phyloP scores from a whole-genome alignment of 2,329 filamentous ascomycete species.

The Alternaria gaisen region DNA sequence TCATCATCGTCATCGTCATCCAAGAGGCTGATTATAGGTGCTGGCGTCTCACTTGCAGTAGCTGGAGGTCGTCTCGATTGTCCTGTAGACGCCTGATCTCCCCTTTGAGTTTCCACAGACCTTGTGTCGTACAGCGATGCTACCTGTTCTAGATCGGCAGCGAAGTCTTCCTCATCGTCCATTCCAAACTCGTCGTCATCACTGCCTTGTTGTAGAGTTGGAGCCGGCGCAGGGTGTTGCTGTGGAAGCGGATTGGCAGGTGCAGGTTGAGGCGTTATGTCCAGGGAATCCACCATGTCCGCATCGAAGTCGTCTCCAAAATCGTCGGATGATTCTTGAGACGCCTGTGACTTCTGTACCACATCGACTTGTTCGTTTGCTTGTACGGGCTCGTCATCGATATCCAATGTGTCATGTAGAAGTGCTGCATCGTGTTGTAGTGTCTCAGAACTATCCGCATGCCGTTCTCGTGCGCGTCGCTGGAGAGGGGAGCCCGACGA shows the following conservation, averaged over 20 bases:
- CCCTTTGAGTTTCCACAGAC: conserved; percentile 28
- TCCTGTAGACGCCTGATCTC: conserved; percentile 4
- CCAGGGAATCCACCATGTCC: conserved; percentile 46
- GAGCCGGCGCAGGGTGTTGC: neutral
- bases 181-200: conserved; percentile 58
- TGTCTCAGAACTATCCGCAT: conserved; percentile 15
- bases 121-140: conserved; percentile 64
- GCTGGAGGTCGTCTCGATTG: conserved; percentile 1
- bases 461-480: conserved; percentile 32
- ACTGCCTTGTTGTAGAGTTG: conserved; percentile 25
- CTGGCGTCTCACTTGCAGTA: conserved; percentile 12
- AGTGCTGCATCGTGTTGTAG: conserved; percentile 14
- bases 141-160: conserved; percentile 66
- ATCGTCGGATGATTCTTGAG: conserved; percentile 44
- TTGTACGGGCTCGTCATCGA: conserved; percentile 14
- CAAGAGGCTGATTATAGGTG: conserved; percentile 34
- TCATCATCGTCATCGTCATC: conserved; percentile 13
- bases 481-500: conserved; percentile 45
- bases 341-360: conserved; percentile 8
- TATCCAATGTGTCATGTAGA: conserved; percentile 8
- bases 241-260: conserved; percentile 4
- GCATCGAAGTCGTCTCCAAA: conserved; percentile 50
- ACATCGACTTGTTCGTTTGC: conserved; percentile 7
- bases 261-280: conserved; percentile 25
- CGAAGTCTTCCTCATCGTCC: conserved; percentile 61